Evolutionary conservation across 495 filamentous ascomycete species (phyloP).

Genomic region (Penicillium cinerascens): DNA sequence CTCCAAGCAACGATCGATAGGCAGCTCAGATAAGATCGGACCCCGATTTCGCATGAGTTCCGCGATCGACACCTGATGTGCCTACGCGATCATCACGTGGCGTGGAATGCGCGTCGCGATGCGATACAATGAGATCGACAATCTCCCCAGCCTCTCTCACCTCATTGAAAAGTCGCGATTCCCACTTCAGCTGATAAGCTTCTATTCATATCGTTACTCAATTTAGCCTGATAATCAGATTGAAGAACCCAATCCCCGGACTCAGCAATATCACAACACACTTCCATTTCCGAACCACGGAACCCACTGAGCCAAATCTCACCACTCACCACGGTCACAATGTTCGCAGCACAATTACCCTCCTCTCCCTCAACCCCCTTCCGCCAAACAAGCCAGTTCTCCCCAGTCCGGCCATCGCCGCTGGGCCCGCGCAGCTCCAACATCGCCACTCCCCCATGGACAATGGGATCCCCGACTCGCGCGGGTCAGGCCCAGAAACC

Average conservation of each 20-base stretch:
- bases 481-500: slow-evolving; percentile 7
- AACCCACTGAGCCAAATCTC: slow-evolving; percentile 9
- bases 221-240: neutral
- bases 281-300: slow-evolving; percentile 24
- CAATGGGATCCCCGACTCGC: slow-evolving; percentile 20
- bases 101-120: slow-evolving; percentile 19
- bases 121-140: slow-evolving; percentile 10
- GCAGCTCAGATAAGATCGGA: neutral
- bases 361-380: slow-evolving; percentile 39
- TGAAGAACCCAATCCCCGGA: neutral
- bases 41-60: neutral
- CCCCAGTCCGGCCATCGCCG: slow-evolving; percentile 52
- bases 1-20: neutral
- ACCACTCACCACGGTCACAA: slow-evolving; percentile 11
- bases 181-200: neutral
- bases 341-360: slow-evolving; percentile 39
- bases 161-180: slow-evolving; percentile 9
- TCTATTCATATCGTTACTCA: neutral
- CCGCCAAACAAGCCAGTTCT: slow-evolving; percentile 38
- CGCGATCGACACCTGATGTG: neutral
- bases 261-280: slow-evolving; percentile 15
- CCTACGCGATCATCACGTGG: slow-evolving; percentile 21
- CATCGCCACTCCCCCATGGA: slow-evolving; percentile 28
- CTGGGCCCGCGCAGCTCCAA: slow-evolving; percentile 35
- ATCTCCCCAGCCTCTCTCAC: slow-evolving; percentile 10